Base-by-base conservation (phyloP, 805 yeast genomes). In the Yamadazyma laniorum region DNA sequence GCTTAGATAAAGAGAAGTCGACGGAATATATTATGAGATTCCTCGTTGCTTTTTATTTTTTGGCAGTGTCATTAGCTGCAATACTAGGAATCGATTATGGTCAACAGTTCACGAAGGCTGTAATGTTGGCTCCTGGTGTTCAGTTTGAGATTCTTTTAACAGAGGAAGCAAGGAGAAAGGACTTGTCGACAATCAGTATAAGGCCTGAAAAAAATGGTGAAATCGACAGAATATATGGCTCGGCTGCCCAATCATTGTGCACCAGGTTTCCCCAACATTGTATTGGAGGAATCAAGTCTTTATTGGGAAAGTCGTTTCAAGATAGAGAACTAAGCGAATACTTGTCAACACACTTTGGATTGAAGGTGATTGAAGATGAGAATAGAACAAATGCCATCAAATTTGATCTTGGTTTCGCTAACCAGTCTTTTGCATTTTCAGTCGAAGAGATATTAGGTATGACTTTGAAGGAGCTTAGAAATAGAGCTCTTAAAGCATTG, bases 141-240 rank as follows among this genome's bases (percentile, higher is more conserved):
- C 84, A 89, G 12, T 81, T 90, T 55, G 98, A 93, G 53, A 75
- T 93, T 28, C 82, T 93, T 11, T 67, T 93, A 44, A 87, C 97
- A 3, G 82, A 87, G 18, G 98, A 93, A 52, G 83, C 96, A 3
- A 87, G 89, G 61, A 74, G 99, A 41, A 93, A 93, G 58, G 98
- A 91, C 52, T 68, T 81, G 4, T 75, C 90, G 3, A 96, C 95
- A 1, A 50, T 93, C 9, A 81, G 85, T 1, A 69, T 90, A 43
- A 75, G 80, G 35, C 58, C 66, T 1, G 58, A 39, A 29, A 46
- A 47, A 13, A 50, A 63, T 5, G 66, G 67, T 19, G 80, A 72
- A 17, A 43, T 83, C 12, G 91, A 85, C 53, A 73, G 98, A 50
- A 65, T 78, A 1, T 88, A 80, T 55, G 97, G 97, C 3, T 75